A percentile compares a stretch with the other conserved stretches of the same genome.
These are phyloP conservation scores for Lipomyces sp. DNA, from an alignment of 805 yeast genomes.

Conservation along the genomic window DNA sequence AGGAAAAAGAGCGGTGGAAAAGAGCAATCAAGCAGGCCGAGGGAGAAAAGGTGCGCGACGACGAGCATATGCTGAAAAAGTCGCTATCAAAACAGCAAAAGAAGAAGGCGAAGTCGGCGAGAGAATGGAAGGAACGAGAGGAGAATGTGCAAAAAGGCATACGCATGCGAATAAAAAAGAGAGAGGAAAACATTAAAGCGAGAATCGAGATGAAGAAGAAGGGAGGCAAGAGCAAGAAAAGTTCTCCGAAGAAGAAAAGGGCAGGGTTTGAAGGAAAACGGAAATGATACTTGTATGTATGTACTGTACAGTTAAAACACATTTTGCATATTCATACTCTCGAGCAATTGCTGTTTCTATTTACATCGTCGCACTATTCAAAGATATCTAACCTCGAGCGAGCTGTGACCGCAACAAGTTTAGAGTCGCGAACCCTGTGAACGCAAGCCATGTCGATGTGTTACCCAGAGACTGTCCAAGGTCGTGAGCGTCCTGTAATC, in stretches of 20 bases:
- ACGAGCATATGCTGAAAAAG: conserved; percentile 80
- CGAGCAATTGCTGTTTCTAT: background rate
- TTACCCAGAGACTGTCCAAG: conserved; percentile 61
- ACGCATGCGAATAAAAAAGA: conserved; percentile 72
- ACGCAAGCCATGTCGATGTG: conserved; percentile 72
- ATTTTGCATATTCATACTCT: background rate
- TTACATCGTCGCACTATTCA: conserved; percentile 2
- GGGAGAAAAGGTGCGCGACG: conserved; percentile 83
- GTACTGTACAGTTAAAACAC: background rate
- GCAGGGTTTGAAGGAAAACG: conserved; percentile 90
- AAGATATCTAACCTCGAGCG: conserved; percentile 35
- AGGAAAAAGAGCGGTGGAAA: conserved; percentile 81
- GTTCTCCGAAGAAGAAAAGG: conserved; percentile 44
- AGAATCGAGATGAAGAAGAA: conserved; percentile 84
- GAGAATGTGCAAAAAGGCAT: conserved; percentile 72
- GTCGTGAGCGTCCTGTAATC: conserved; percentile 51
- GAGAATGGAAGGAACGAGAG: conserved; percentile 90
- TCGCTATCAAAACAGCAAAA: conserved; percentile 81
- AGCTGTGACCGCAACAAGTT: conserved; percentile 72
- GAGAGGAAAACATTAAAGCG: conserved; percentile 85
- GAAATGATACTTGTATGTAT: background rate
- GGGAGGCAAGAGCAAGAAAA: conserved; percentile 65
- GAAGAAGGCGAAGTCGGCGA: conserved; percentile 77
- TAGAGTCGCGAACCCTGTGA: conserved; percentile 58
- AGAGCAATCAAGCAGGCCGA: conserved; percentile 80